phyloP scores from a whole-genome alignment of 176 grass and related monocot genomes.

The Ananas comosus region DNA sequence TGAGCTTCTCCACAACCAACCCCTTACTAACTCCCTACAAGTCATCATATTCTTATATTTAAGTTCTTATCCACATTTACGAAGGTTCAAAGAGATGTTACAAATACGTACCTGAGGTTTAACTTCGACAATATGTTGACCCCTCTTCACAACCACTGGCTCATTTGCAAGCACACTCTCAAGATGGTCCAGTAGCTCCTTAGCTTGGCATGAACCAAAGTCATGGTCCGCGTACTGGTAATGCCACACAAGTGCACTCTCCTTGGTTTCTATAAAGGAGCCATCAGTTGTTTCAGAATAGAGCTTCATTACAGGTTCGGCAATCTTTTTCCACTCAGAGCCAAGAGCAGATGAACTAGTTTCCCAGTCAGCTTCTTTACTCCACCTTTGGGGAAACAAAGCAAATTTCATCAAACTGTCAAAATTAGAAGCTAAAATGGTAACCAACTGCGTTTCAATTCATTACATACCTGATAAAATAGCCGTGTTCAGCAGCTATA shows the following conservation, averaged over 20 bases:
- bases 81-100: neutral
- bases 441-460: neutral
- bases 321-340: conserved; percentile 74
- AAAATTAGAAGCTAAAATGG: neutral
- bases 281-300: conserved; percentile 91
- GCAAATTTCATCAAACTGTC: conserved; percentile 7
- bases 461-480: conserved; percentile 56
- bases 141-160: conserved; percentile 74
- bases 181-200: conserved; percentile 66
- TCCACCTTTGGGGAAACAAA: conserved; percentile 51
- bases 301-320: conserved; percentile 71
- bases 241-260: conserved; percentile 88
- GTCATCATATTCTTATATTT: neutral
- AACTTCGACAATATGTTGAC: conserved; percentile 91
- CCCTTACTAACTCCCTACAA: conserved; percentile 82
- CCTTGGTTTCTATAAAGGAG: conserved; percentile 70
- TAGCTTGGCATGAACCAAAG: conserved; percentile 77
- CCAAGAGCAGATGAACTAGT: conserved; percentile 29
- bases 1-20: conserved; percentile 64
- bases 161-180: conserved; percentile 88
- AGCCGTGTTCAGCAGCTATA: conserved; percentile 85
- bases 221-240: conserved; percentile 80
- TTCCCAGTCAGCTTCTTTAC: conserved; percentile 51
- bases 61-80: conserved; percentile 1
- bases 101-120: conserved; percentile 62